phyloP scores from a whole-genome alignment of 768 basidiomycete species.

The Fomitopsis serialis region DNA sequence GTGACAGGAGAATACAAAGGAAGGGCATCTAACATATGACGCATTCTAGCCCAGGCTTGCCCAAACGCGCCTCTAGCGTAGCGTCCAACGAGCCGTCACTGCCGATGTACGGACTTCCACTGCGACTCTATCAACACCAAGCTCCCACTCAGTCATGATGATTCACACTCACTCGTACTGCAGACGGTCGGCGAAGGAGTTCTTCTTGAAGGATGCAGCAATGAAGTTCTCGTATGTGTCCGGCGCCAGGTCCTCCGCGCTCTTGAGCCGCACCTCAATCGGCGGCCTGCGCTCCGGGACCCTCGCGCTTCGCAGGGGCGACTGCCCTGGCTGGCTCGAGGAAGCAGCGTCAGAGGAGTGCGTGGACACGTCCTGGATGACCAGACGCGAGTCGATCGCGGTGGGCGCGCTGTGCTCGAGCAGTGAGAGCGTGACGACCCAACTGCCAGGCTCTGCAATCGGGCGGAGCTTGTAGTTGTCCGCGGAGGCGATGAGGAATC shows the following conservation, averaged over 20 bases:
- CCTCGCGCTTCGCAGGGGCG: constrained; percentile 2
- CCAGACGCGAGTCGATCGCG: constrained; percentile 46
- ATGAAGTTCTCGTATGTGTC: constrained; percentile 22
- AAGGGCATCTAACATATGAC: constrained; percentile 14
- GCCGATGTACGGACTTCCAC: constrained; percentile 18
- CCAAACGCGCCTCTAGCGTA: constrained; percentile 18
- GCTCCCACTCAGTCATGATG: not conserved
- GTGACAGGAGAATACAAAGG: too few relatives aligned
- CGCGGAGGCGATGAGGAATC: constrained; percentile 28
- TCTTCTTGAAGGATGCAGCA: constrained; percentile 36
- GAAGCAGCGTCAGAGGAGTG: constrained; percentile 1
- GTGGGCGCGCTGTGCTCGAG: constrained; percentile 55
- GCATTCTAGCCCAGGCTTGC: constrained; percentile 16
- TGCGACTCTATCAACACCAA: not conserved
- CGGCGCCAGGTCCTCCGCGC: constrained; percentile 24
- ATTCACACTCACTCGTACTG: constrained; percentile 44
- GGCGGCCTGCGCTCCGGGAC: constrained; percentile 21
- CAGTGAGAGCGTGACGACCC: constrained; percentile 46
- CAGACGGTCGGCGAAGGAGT: constrained; percentile 36
- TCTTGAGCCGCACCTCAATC: constrained; percentile 34
- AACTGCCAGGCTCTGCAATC: constrained; percentile 13
- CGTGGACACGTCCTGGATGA: constrained; percentile 32
- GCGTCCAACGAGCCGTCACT: constrained; percentile 18
- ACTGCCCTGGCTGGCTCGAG: constrained; percentile 1
- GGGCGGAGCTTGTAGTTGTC: not conserved